A percentile compares a stretch with the other conserved stretches of the same genome.
These are phyloP conservation scores for Tetrahymena thermophila DNA, from an alignment of 73 alveolate species.

Conservation along the genomic window DNA sequence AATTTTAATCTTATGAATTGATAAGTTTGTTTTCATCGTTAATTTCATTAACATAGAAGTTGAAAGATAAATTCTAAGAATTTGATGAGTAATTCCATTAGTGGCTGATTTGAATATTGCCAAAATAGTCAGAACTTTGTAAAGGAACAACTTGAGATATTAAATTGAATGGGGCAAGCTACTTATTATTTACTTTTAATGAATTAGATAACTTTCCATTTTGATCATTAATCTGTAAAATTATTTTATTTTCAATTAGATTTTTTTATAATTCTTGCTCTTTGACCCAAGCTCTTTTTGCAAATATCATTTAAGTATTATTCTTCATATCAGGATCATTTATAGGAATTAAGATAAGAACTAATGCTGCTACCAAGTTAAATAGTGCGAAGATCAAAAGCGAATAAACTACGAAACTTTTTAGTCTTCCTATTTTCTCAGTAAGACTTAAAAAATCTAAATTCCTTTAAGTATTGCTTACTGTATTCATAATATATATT, in stretches of 20 bases:
- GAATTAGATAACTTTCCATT: neutral
- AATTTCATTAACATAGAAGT: neutral
- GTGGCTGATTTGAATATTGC: neutral
- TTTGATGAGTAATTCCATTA: neutral
- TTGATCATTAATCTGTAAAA: neutral
- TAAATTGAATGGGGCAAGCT: neutral
- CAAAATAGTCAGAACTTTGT: neutral
- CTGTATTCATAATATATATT: neutral
- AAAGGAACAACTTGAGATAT: neutral
- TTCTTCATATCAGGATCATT: neutral
- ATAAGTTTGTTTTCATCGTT: neutral
- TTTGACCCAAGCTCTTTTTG: neutral
- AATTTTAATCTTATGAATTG: neutral
- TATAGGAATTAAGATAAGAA: neutral
- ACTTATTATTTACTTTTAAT: neutral
- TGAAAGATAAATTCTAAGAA: neutral
- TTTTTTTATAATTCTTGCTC: neutral
- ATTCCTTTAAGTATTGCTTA: neutral
- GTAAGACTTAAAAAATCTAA: neutral
- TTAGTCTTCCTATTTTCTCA: neutral
- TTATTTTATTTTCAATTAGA: neutral
- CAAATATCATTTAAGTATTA: neutral
- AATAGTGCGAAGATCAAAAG: neutral
- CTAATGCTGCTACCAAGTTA: neutral
- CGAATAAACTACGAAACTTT: neutral